Evolutionary conservation across 352 stramenopile species (phyloP), one percentile per base, ranked within the genome.

Genomic region (Halophytophthora polymorphica): DNA sequence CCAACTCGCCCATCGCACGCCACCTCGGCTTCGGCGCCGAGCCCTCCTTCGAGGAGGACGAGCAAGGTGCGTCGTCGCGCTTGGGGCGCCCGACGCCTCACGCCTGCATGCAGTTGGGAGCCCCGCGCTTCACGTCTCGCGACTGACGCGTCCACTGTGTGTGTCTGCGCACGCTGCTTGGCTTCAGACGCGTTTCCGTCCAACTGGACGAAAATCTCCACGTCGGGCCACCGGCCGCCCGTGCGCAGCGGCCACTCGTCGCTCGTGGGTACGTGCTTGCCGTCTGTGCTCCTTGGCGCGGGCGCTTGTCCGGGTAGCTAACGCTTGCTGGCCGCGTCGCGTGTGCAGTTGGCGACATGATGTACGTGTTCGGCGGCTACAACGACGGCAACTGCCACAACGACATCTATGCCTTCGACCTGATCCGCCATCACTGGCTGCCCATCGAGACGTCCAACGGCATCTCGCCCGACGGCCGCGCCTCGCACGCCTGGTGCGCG

Each of bases 351-450:
- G 77, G 63, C 17, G 74, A 86, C 55, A 72, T 76, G 50, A 92
- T 90, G 82, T 92, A 89, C 50, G 68, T 90, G 22, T 92, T 92
- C 50, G 82, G 82, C 18, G 82, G 82, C 17, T 92, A 92, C 75
- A 90, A 92, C 58, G 78, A 92, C 65, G 82, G 82, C 35, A 88
- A 89, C 60, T 92, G 82, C 53, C 79, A 92, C 75, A 87, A 87
- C 56, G 79, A 92, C 64, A 78, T 92, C 40, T 90, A 90, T 50
- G 77, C 79, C 29, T 92, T 92, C 42, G 77, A 92, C 39, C 45
- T 92, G 35, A 56, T 87, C n/a, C 82, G 72, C 22, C 82, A 92
- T 60, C 77, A 90, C 51, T 92, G 82, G 82, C 62, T 73, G 43
- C 76, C 68, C 53, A 89, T 92, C 25, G 77, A 90, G 46, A 88